Percentiles rank a stretch among this genome's conserved stretches.
Conservation (phyloP, 495 filamentous ascomycete genomes). For the Patellaria atrata region DNA sequence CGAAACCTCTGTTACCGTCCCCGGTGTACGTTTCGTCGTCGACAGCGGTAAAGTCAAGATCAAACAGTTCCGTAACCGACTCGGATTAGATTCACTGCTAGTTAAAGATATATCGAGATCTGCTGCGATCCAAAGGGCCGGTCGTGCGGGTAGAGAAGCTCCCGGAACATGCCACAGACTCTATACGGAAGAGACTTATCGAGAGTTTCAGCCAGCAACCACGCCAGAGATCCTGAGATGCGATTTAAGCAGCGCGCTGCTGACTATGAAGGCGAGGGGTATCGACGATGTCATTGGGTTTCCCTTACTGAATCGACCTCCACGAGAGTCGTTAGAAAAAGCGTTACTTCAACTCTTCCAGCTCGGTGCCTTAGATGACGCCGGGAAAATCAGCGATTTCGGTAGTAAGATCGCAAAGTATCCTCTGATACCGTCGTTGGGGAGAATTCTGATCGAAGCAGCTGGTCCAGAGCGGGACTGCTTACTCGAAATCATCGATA, state of each 20-base stretch:
- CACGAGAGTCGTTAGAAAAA: conserved; percentile 63
- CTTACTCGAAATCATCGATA: conserved; percentile 74
- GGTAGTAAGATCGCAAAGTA: conserved; percentile 68
- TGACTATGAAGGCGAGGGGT: conserved; percentile 89
- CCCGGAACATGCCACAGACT: conserved; percentile 79
- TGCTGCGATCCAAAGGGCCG: conserved; percentile 79
- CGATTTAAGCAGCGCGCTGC: conserved; percentile 69
- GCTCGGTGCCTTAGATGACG: conserved; percentile 59
- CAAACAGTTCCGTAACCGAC: conserved; percentile 72
- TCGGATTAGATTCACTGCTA: conserved; percentile 83
- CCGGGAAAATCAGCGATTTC: conserved; percentile 55
- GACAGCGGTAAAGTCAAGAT: conserved; percentile 91
- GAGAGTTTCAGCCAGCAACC: conserved; percentile 52
- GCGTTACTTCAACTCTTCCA: conserved; percentile 67
- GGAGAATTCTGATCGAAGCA: conserved; percentile 70
- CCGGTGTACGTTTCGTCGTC: conserved; percentile 80
- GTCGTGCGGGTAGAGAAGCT: conserved; percentile 86
- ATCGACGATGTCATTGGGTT: conserved; percentile 72
- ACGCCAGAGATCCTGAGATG: conserved; percentile 82
- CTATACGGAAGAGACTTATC: conserved; percentile 73
- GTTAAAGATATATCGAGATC: conserved; percentile 87
- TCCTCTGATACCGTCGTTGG: conserved; percentile 69
- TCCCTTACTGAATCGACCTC: conserved; percentile 71
- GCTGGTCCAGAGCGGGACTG: conserved; percentile 53
- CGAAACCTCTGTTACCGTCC: conserved; percentile 92